phyloP scores from a whole-genome alignment of 257 asterid species.

The Agastache rugosa region DNA sequence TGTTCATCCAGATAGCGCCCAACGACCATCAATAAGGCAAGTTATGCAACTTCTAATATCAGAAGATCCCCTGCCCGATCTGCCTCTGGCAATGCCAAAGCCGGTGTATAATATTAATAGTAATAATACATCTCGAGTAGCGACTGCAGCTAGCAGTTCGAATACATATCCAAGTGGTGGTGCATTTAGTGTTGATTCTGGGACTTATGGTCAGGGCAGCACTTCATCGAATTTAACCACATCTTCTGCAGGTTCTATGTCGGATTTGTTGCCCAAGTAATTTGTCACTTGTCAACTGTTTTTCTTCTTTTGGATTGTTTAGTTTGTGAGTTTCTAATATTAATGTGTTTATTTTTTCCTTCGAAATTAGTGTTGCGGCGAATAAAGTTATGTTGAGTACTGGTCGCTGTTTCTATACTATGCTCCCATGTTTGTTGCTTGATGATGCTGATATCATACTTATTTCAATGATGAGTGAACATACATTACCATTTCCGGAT shows the following conservation, averaged over 20 bases:
- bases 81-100: slow-evolving; percentile 14
- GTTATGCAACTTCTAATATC: not conserved
- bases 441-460: too few species aligned
- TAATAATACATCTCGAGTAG: not conserved
- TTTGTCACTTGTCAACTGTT: not conserved
- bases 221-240: not conserved
- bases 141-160: not conserved
- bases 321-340: not conserved
- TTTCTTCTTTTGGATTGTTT: not conserved
- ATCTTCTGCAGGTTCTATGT: slow-evolving; percentile 1
- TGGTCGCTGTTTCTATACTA: too few species aligned
- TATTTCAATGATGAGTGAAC: not conserved
- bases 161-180: not conserved
- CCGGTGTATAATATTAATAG: not conserved
- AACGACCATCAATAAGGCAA: slow-evolving; percentile 39
- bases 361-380: too few species aligned
- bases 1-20: slow-evolving; percentile 37
- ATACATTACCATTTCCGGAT: too few species aligned
- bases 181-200: not conserved
- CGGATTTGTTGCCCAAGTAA: not conserved
- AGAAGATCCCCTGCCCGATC: not conserved
- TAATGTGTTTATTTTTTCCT: not conserved
- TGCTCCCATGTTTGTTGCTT: not conserved
- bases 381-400: too few species aligned
- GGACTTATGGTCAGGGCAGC: not conserved